Percentiles rank a stretch among this genome's conserved stretches.
These are phyloP conservation scores for Euryodendron excelsum DNA, from an alignment of 148 eudicot species.

Conservation along the genomic window DNA sequence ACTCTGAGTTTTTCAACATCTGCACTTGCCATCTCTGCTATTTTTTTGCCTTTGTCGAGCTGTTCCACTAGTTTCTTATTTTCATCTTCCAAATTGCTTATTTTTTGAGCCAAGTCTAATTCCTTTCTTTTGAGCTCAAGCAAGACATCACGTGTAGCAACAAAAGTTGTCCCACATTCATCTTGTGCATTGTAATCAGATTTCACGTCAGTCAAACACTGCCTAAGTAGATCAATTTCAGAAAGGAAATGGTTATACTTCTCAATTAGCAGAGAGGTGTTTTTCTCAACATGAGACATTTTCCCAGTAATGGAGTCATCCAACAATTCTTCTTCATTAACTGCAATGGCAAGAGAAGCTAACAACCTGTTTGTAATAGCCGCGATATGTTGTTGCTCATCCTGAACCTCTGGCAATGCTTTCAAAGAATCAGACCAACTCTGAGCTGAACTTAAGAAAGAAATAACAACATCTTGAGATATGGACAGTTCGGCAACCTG, in stretches of 20 bases:
- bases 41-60: constrained; percentile 43
- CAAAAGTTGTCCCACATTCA: constrained; percentile 50
- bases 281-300: constrained; percentile 61
- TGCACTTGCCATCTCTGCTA: constrained; percentile 40
- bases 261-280: constrained; percentile 52
- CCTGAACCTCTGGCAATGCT: constrained; percentile 37
- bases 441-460: constrained; percentile 41
- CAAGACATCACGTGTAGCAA: constrained; percentile 52
- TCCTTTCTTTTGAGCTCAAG: constrained; percentile 58
- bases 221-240: constrained; percentile 65
- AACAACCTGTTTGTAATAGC: constrained; percentile 56
- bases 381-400: constrained; percentile 53
- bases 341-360: constrained; percentile 49
- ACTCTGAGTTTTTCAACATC: constrained; percentile 61
- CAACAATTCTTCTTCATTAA: constrained; percentile 48
- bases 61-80: constrained; percentile 53
- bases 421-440: constrained; percentile 21
- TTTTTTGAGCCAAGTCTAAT: constrained; percentile 45
- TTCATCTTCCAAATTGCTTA: constrained; percentile 55
- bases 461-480: constrained; percentile 47
- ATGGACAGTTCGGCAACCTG: constrained; percentile 55
- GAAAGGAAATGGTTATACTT: constrained; percentile 71
- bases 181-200: constrained; percentile 53
- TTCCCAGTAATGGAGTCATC: constrained; percentile 57
- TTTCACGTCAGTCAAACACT: constrained; percentile 55